These are phyloP conservation scores for Orychophragmus violaceus DNA, from an alignment of 345 rosid species.

Conservation along the genomic window DNA sequence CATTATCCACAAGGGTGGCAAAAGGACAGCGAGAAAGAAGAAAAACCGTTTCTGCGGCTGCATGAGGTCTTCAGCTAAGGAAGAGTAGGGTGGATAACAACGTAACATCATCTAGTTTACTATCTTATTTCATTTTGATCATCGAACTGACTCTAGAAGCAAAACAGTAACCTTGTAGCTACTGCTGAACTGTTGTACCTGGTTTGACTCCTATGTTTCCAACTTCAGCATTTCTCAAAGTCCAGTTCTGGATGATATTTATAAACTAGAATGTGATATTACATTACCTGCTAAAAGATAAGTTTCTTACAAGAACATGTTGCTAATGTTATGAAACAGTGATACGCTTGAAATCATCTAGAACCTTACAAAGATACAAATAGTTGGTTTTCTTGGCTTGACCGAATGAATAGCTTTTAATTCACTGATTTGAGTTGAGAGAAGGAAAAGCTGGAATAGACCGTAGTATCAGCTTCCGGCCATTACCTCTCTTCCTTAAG, in stretches of 20 bases:
- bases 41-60: constrained; percentile 72
- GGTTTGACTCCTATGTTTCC: constrained; percentile 7
- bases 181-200: background rate
- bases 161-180: background rate
- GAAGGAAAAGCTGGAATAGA: constrained; percentile 96
- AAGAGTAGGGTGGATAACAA: constrained; percentile 34
- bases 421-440: constrained; percentile 71
- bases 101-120: constrained; percentile 20
- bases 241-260: background rate
- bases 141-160: constrained; percentile 28
- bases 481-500: constrained; percentile 48
- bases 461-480: constrained; percentile 82
- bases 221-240: background rate
- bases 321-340: constrained; percentile 16
- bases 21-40: constrained; percentile 45
- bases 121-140: constrained; percentile 8
- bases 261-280: constrained; percentile 24
- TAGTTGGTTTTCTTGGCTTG: constrained; percentile 8
- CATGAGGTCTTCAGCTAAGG: constrained; percentile 47
- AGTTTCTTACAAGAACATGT: constrained; percentile 20
- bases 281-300: constrained; percentile 12
- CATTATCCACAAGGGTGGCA: constrained; percentile 52
- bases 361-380: constrained; percentile 23
- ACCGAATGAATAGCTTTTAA: constrained; percentile 12
- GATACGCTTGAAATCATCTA: constrained; percentile 3